Percentiles rank a stretch among this genome's conserved stretches.
Evolutionary conservation across 495 filamentous ascomycete genomes (phyloP).

Genomic region (Chaetomidium leptoderma): DNA sequence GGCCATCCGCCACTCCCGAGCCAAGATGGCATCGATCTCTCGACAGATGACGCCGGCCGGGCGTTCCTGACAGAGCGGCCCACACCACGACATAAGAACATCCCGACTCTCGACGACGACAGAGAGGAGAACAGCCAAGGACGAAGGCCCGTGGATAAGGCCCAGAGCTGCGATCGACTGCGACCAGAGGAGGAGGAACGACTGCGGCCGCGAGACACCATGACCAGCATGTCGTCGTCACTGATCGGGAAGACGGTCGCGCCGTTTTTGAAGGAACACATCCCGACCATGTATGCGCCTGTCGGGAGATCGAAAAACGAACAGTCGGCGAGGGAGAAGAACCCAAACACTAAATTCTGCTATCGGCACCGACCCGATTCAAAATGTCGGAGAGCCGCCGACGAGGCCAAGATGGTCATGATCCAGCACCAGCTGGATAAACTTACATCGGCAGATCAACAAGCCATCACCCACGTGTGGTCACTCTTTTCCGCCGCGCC

Average conservation of each 20-base stretch:
- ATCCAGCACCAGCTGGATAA: constrained; percentile 82
- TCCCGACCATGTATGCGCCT: constrained; percentile 76
- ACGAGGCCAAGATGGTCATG: constrained; percentile 93
- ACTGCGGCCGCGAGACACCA: constrained; percentile 29
- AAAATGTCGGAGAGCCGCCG: constrained; percentile 85
- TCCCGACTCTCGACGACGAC: background rate
- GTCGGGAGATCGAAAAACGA: constrained; percentile 47
- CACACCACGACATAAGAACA: constrained; percentile 18
- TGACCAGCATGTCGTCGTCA: constrained; percentile 45
- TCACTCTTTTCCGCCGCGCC: constrained; percentile 95
- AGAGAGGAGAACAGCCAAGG: constrained; percentile 5
- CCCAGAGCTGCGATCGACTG: constrained; percentile 39
- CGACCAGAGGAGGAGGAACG: constrained; percentile 41
- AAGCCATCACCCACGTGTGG: constrained; percentile 94
- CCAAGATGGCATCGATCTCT: constrained; percentile 29
- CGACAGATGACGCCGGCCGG: constrained; percentile 25
- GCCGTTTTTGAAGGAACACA: constrained; percentile 81
- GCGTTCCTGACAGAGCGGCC: constrained; percentile 20
- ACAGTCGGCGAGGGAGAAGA: constrained; percentile 41
- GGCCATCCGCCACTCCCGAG: constrained; percentile 20
- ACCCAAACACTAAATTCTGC: constrained; percentile 84
- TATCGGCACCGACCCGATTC: constrained; percentile 93
- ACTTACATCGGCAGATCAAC: constrained; percentile 68
- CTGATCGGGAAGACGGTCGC: constrained; percentile 57
- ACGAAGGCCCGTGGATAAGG: constrained; percentile 12